Evolutionary conservation across 2,329 filamentous ascomycete species (phyloP), one percentile per base, ranked within the genome.

Genomic region (Ophiostoma australiae): DNA sequence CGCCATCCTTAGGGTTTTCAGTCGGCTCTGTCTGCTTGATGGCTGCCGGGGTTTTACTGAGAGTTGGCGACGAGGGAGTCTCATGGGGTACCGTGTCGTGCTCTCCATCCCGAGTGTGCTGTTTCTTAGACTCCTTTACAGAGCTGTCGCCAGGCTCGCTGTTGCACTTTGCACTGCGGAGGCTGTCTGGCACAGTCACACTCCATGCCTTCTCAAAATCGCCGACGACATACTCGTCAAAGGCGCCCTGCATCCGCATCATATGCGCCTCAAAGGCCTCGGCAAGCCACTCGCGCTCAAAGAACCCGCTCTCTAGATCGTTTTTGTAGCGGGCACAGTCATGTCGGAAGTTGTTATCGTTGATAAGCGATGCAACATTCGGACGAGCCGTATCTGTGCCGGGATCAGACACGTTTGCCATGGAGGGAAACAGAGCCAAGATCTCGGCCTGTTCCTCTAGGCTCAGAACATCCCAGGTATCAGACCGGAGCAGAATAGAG

Each of bases 211-310:
- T 76, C 74, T 82, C 79, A 71, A 87, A 84, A 70, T 81, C 81
- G 2, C 77, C 75, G 11, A 79, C 76, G 39, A 85, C 77, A 69
- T 81, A 83, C 3, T 81, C 81, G 72, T 87, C 82, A 72, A 86
- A 88, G 1, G 83, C 79, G 4, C 86, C 86, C 0, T 78, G 76
- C 69, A 78, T 79, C 70, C 85, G 83, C 75, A 81, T 79, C 70
- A 81, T 79, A 72, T 87, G 84, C 0, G 86, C 86, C 4, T 76
- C 76, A 80, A 83, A 86, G 0, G 86, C 86, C 70, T 83, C 79
- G 20, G 76, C 78, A 8, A 88, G 80, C 86, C 86, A 88, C 17
- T 81, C 80, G 1, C 81, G 80, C 73, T 87, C 84, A 71, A 87
- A 84, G 44, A 80, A 81, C 3, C 86, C 86, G 48, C 79, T 77